phyloP scores from a whole-genome alignment of 1,139 yeast genomes.

The Geotrichum reessii region DNA sequence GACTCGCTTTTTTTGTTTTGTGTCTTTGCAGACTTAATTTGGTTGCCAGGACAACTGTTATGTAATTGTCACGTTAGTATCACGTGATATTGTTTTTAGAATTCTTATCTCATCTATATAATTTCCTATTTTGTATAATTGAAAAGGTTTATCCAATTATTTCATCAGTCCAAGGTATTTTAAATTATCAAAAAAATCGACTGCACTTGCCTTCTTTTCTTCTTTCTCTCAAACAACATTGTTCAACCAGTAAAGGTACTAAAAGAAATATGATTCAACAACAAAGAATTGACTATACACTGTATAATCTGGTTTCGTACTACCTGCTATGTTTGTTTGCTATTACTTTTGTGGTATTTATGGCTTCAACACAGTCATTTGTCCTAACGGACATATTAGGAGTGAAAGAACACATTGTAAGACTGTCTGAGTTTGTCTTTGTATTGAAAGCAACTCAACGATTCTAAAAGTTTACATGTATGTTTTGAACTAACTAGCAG shows the following conservation, averaged over 20 bases:
- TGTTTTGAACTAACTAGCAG: not conserved
- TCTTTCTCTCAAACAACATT: not conserved
- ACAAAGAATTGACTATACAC: constrained; percentile 14
- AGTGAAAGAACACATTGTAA: constrained; percentile 39
- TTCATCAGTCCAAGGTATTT: not conserved
- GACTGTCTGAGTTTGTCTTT: constrained; percentile 7
- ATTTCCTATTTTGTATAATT: constrained; percentile 4
- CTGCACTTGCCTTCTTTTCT: not conserved
- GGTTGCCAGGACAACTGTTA: constrained; percentile 5
- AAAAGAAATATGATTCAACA: not conserved
- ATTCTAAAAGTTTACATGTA: not conserved
- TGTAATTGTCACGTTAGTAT: not conserved
- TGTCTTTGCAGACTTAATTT: not conserved
- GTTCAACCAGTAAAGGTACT: not conserved
- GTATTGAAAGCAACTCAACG: not conserved
- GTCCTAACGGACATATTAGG: constrained; percentile 54
- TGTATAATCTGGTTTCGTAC: constrained; percentile 27
- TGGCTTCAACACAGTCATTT: constrained; percentile 64
- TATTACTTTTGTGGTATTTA: constrained; percentile 59
- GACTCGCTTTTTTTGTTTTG: not conserved
- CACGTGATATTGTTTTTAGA: not conserved
- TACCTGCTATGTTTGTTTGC: constrained; percentile 44
- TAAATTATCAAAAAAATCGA: not conserved
- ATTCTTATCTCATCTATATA: constrained; percentile 12
- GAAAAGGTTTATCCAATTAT: not conserved